Conservation (phyloP, 805 yeast species). For the Yamadazyma insecticola region DNA sequence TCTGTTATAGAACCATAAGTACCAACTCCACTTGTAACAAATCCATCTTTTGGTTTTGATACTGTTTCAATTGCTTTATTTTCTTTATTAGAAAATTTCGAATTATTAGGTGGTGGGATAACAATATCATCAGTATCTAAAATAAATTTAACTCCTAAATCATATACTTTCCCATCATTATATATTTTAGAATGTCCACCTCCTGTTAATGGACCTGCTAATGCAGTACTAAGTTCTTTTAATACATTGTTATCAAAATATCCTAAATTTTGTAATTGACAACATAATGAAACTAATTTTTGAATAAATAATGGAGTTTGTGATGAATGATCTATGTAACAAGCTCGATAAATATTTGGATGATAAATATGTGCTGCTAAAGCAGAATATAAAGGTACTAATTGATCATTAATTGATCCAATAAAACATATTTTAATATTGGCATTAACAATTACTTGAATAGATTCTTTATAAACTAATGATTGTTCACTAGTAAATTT, state of each 20-base stretch:
- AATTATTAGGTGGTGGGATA: slow-evolving; percentile 21
- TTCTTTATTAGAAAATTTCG: slow-evolving; percentile 1
- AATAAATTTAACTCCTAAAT: slow-evolving; percentile 67
- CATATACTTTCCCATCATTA: slow-evolving; percentile 80
- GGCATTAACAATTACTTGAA: slow-evolving; percentile 58
- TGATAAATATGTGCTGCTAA: slow-evolving; percentile 77
- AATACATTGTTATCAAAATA: slow-evolving; percentile 80
- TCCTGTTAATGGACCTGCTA: slow-evolving; percentile 89
- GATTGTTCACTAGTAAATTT: slow-evolving; percentile 70
- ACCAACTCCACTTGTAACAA: slow-evolving; percentile 17
- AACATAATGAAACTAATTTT: slow-evolving; percentile 66
- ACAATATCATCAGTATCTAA: slow-evolving; percentile 66
- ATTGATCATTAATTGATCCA: slow-evolving; percentile 89
- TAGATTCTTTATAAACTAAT: slow-evolving; percentile 60
- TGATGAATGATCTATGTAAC: slow-evolving; percentile 80
- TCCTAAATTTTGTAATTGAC: slow-evolving; percentile 72
- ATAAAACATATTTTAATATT: slow-evolving; percentile 78
- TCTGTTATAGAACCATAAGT: slow-evolving; percentile 12
- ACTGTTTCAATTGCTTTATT: background rate
- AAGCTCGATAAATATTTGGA: slow-evolving; percentile 86
- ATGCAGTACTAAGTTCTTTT: slow-evolving; percentile 67
- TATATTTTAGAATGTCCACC: slow-evolving; percentile 92
- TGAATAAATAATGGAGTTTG: slow-evolving; percentile 76
- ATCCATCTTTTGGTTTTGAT: slow-evolving; percentile 5
- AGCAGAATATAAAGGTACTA: slow-evolving; percentile 90